These are phyloP conservation scores for Aurantiochytrium sp. DNA, from an alignment of 108 stramenopile genomes.

Conservation along the genomic window DNA sequence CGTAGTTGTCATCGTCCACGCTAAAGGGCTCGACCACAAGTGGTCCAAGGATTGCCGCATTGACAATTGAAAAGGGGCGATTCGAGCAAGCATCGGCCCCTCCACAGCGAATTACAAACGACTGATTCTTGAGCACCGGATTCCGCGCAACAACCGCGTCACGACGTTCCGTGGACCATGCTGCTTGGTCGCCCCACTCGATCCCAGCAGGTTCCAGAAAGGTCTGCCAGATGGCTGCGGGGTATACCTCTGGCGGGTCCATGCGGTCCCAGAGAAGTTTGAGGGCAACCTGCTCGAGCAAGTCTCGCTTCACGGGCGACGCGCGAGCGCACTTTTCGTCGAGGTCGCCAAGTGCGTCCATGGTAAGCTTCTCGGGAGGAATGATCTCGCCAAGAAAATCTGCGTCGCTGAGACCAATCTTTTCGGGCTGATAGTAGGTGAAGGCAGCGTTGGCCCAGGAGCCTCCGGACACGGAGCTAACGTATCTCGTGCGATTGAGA, in stretches of 20 bases:
- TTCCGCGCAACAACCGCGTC: not conserved
- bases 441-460: not conserved
- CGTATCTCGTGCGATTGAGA: not conserved
- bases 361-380: not conserved
- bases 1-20: not conserved
- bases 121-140: not conserved
- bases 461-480: not conserved
- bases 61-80: not conserved
- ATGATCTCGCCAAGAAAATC: not conserved
- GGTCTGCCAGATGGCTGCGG: not conserved
- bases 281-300: not conserved
- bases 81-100: not conserved
- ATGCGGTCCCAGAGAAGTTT: not conserved
- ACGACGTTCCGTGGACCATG: not conserved
- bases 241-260: not conserved
- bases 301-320: not conserved
- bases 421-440: not conserved
- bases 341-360: not conserved
- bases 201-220: not conserved
- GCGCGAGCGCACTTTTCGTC: not conserved
- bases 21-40: not conserved
- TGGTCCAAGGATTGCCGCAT: not conserved
- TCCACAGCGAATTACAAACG: not conserved
- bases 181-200: not conserved
- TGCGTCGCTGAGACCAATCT: not conserved